Conservation (phyloP, 768 basidiomycete species). For the Rhodotorula graminis region DNA sequence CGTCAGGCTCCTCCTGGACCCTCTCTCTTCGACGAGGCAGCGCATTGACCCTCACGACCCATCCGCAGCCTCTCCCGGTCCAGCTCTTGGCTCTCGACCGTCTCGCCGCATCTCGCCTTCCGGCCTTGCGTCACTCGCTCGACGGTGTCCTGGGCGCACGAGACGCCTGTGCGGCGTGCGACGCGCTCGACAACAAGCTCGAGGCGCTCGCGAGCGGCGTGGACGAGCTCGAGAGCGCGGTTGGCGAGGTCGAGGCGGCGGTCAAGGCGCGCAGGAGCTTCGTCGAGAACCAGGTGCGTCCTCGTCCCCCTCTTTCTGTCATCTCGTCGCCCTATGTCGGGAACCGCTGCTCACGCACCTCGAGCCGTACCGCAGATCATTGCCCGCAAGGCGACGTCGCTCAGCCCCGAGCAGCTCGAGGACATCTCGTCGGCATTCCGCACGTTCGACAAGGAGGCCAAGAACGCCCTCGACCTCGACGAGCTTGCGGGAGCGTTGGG, state of each 20-base stretch:
- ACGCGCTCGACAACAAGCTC: constrained; percentile 72
- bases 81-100: constrained; percentile 66
- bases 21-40: background rate
- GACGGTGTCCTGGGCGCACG: constrained; percentile 61
- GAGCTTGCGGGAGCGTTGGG: constrained; percentile 94
- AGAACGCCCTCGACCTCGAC: constrained; percentile 74
- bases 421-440: constrained; percentile 97
- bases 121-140: constrained; percentile 57
- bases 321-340: too few species aligned
- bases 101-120: constrained; percentile 62
- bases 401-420: constrained; percentile 91
- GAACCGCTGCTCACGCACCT: too few species aligned
- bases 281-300: constrained; percentile 83
- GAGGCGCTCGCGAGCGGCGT: constrained; percentile 41
- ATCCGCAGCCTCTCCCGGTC: constrained; percentile 49
- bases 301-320: background rate
- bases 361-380: too few species aligned
- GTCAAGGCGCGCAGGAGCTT: constrained; percentile 88
- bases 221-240: constrained; percentile 83
- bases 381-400: constrained; percentile 84
- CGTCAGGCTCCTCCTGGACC: background rate
- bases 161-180: constrained; percentile 71
- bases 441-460: constrained; percentile 84
- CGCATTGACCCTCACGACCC: too few species aligned
- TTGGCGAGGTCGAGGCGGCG: constrained; percentile 72